Evolutionary conservation across 1,284 basidiomycete species (phyloP).

Genomic region (Pyrrhoderma lamaoense): DNA sequence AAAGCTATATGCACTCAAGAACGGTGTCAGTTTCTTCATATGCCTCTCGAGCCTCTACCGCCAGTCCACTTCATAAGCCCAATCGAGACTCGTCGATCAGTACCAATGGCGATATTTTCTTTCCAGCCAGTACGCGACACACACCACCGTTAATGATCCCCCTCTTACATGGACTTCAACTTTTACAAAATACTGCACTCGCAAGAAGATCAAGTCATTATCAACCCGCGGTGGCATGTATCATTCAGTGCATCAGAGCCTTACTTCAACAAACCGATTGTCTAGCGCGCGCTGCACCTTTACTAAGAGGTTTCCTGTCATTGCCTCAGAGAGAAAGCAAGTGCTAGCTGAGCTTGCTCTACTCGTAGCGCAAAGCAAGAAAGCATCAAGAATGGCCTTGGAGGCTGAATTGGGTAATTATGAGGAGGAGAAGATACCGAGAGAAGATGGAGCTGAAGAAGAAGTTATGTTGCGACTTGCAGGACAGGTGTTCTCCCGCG

Average conservation of each 20-base stretch:
- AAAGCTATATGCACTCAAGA: not conserved
- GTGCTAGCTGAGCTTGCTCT: conserved; percentile 79
- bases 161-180: conserved; percentile 76
- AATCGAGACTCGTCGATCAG: not conserved
- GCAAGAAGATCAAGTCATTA: conserved; percentile 75
- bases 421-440: not conserved
- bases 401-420: too few relatives aligned
- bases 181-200: conserved; percentile 80
- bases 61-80: conserved; percentile 1
- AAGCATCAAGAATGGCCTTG: conserved; percentile 51
- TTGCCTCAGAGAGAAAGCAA: conserved; percentile 75
- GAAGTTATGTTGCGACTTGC: conserved; percentile 68
- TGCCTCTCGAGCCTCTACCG: conserved; percentile 11
- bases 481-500: conserved; percentile 67
- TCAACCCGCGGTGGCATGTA: conserved; percentile 77
- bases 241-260: conserved; percentile 92
- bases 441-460: conserved; percentile 49
- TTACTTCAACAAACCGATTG: conserved; percentile 84
- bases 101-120: conserved; percentile 6
- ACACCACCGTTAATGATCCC: conserved; percentile 63
- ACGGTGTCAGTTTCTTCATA: conserved; percentile 14
- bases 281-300: conserved; percentile 72
- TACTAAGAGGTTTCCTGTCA: conserved; percentile 59
- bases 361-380: conserved; percentile 80
- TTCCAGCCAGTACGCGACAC: conserved; percentile 7